Conservation (phyloP, 2,329 filamentous ascomycete species). For the Sporothrix pallida region DNA sequence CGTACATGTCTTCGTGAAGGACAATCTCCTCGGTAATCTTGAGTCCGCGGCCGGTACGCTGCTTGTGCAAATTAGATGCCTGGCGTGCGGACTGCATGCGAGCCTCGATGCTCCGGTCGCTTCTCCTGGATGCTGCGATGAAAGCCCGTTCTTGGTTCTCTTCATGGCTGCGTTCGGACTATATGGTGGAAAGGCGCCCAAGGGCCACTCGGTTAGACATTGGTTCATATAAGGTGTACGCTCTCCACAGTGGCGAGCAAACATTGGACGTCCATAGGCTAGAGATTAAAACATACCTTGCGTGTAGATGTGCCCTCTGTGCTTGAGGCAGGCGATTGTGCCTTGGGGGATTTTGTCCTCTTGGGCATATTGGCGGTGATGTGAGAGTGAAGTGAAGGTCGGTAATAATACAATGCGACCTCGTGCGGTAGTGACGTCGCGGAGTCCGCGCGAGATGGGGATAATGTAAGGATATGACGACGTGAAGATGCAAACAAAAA, state of each 20-base stretch:
- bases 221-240: too few relatives aligned
- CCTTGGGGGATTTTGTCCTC: neutral
- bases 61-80: slow-evolving; percentile 90
- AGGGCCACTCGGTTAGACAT: neutral
- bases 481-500: neutral
- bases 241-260: neutral
- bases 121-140: slow-evolving; percentile 85
- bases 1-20: slow-evolving; percentile 92
- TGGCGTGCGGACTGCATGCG: slow-evolving; percentile 84
- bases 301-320: neutral
- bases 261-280: neutral
- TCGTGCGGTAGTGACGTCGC: neutral
- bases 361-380: neutral
- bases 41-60: slow-evolving; percentile 80
- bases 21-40: slow-evolving; percentile 87
- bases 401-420: neutral
- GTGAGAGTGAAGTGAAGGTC: neutral
- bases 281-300: neutral
- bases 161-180: slow-evolving; percentile 16
- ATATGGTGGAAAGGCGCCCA: neutral
- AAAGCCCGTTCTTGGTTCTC: slow-evolving; percentile 83
- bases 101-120: slow-evolving; percentile 85
- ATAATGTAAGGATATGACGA: neutral
- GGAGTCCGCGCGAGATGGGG: neutral
- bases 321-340: neutral